Evolutionary conservation across 1,139 yeast genomes (phyloP).

Genomic region (Entelexis sorbosivorans): DNA sequence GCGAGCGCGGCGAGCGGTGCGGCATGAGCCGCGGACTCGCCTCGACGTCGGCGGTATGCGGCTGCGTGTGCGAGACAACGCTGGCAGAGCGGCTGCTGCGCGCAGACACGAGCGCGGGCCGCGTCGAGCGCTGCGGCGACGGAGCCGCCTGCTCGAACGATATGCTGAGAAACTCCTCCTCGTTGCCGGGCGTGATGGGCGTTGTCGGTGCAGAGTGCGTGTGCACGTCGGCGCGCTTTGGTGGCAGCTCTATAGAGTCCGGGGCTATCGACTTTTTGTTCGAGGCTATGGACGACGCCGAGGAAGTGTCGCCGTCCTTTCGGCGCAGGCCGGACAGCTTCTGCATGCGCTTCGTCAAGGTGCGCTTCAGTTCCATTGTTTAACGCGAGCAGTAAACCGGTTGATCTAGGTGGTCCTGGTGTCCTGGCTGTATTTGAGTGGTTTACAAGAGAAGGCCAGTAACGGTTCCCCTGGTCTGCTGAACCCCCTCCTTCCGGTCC

Average conservation of each 20-base stretch:
- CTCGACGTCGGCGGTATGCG: not conserved
- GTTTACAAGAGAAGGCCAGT: not conserved
- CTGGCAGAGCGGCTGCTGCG: slow-evolving; percentile 17
- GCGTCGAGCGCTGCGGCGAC: slow-evolving; percentile 2
- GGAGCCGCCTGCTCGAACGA: slow-evolving; percentile 17
- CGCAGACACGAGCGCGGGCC: slow-evolving; percentile 1
- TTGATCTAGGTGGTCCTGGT: not conserved
- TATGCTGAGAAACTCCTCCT: slow-evolving; percentile 26
- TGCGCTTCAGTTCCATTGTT: slow-evolving; percentile 18
- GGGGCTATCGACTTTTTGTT: slow-evolving; percentile 1
- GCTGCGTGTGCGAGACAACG: slow-evolving; percentile 9
- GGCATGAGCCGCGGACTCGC: not conserved
- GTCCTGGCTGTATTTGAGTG: not conserved
- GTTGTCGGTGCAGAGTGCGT: slow-evolving; percentile 14
- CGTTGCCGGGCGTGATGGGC: slow-evolving; percentile 12
- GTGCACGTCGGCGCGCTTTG: not conserved
- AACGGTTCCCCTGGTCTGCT: not conserved
- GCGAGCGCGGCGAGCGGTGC: slow-evolving; percentile 4
- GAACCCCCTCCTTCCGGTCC: not conserved
- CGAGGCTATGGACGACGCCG: slow-evolving; percentile 1
- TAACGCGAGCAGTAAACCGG: not conserved
- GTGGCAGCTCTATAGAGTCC: slow-evolving; percentile 14
- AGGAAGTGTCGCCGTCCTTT: not conserved
- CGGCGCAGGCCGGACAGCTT: not conserved
- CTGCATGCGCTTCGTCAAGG: slow-evolving; percentile 15